Base-by-base conservation (phyloP, 164 flowering plant genomes). In the Kingdonia uniflora region DNA sequence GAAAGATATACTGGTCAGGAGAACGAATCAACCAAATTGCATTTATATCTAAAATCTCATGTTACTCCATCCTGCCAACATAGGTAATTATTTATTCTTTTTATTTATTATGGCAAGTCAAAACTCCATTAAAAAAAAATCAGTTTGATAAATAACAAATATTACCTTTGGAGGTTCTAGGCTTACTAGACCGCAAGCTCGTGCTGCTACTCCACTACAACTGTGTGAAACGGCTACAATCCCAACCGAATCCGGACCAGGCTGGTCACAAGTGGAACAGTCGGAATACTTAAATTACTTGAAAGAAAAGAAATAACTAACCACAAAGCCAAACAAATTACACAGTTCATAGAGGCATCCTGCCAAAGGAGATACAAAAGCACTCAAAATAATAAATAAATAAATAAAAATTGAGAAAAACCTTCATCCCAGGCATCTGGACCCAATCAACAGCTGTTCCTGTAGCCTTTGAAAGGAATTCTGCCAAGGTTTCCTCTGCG, bases 401-500 rank as follows among this genome's bases (percentile, higher is more conserved):
- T n/a, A n/a, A 29, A 29, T 29, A 29, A 29, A 29, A 29, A 3
- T 29, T 29, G 35, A 8, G 35, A n/a, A 42, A 47, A 22, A 84
- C 92, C 92, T 84, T 84, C 92, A 84, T 81, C 80, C 92, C 92
- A 68, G 87, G 92, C 85, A 84, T 81, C 79, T 81, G 92, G 79
- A 84, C 81, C 92, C 92, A 84, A 78, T 81, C 85, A 49, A 81
- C 85, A 71, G 87, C 87, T 76, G 87, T 84, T 81, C 92, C 92
- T 57, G 87, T 81, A 73, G 92, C 92, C 83, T 84, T 81, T 47
- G 85, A 76, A 50, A 84, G 85, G 81, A 84, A 84, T 83, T 79
- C 85, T 70, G 85, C 76, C 85, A 81, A 81, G 52, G 85, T 84
- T 76, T 81, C 84, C 75, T 81, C 92, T 2, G 92, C 92, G 56